phyloP scores from a whole-genome alignment of 495 filamentous ascomycete species.

The Penicillium simplicissimum region DNA sequence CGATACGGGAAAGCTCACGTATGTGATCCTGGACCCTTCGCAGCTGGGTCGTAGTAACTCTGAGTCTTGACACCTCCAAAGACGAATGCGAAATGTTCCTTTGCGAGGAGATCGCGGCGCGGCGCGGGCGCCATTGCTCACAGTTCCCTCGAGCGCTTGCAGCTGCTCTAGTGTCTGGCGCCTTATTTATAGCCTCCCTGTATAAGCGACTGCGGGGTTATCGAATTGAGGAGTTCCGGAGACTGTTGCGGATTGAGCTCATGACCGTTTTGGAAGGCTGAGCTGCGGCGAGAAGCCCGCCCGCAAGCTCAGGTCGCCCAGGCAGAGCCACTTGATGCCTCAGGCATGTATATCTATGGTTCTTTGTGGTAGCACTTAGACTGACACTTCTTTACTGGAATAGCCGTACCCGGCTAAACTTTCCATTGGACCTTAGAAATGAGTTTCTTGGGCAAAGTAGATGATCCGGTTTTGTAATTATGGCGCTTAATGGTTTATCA shows the following conservation, averaged over 20 bases:
- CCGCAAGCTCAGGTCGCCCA: background rate
- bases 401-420: too few relatives aligned
- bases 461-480: too few relatives aligned
- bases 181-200: constrained; percentile 12
- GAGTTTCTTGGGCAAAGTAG: too few relatives aligned
- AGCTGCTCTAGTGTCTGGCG: constrained; percentile 14
- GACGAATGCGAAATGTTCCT: constrained; percentile 60
- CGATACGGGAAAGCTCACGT: constrained; percentile 40
- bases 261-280: background rate
- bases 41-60: constrained; percentile 59
- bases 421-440: too few relatives aligned
- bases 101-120: constrained; percentile 56
- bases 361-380: background rate
- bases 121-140: constrained; percentile 52
- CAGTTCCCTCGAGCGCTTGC: constrained; percentile 16
- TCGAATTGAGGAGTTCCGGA: background rate
- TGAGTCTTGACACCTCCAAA: constrained; percentile 61
- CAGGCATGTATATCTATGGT: background rate
- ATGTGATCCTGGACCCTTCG: constrained; percentile 53
- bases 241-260: constrained; percentile 1
- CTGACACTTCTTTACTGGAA: too few relatives aligned
- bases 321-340: background rate
- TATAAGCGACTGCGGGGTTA: constrained; percentile 17
- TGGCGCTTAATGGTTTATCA: too few relatives aligned
- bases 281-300: background rate